Evolutionary conservation across 75 land plant species (phyloP), one percentile per base, ranked within the genome.

Genomic region (Sequoia sempervirens): DNA sequence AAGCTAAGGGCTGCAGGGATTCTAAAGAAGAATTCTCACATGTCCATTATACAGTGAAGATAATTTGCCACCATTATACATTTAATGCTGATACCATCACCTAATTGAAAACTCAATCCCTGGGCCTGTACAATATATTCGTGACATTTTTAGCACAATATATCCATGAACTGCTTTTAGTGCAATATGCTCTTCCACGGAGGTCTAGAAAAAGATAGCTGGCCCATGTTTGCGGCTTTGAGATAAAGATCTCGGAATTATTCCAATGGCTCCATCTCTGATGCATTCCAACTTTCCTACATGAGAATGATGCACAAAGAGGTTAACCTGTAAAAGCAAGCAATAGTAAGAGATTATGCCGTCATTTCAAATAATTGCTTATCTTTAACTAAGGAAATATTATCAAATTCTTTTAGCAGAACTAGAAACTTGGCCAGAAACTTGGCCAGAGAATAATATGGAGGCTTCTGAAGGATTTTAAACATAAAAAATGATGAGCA

Each of bases 271-370:
- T 20, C 90, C 84, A 26, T 91, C 90, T 52, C 98, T 85, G 56
- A 95, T 87, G 80, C 97, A 90, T 83, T 97, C 97, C 85, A 97
- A 81, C 84, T 91, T 87, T 86, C 87, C 87, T 18, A 95, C 90
- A 61, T 97, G 93, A 34, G 97, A 92, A 86, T 95, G 97, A 81
- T 95, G 93, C 37, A 97, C 94, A 84, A 91, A 95, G 36, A 97
- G 89, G 82, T 97, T 97, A 69, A 97, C 97, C 99, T 97, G 93
- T 70, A 82, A 74, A 47, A 68, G 28, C 26, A 80, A 84, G 26
- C 38, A 8, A 74, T 38, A 75, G 38, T 1, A 28, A 86, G 26
- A 50, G 40, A 37, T 45, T 68, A 41, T 5, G 26, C 2, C 26
- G 4, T 38, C 83, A n/a, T 79, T 43, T 40, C n/a, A 38, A 85